Base-by-base conservation (phyloP, 2,329 filamentous ascomycete species). In the Pseudophaeomoniella oleicola region DNA sequence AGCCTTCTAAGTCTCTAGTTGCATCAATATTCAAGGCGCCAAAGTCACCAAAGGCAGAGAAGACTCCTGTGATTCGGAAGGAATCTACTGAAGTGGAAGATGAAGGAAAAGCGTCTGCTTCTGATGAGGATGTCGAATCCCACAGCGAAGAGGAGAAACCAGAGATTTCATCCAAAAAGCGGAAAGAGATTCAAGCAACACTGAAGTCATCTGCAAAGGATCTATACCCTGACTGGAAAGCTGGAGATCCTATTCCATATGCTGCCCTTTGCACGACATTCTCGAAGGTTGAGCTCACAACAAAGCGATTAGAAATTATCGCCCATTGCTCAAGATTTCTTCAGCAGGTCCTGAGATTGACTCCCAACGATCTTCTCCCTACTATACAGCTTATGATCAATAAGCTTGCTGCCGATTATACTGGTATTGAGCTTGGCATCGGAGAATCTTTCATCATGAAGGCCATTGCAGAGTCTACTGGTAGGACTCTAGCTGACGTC, bases 371-470 rank as follows among this genome's bases (percentile, higher is more conserved):
- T 53, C 69, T 98, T 14, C 69, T 94, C 2, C 78, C 87, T 0
- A 94, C 85, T 0, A 78, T 96, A 16, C 69, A 94, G 43, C 73
- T 98, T 18, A 96, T 98, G 90, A 83, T 94, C 57, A 94, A 94
- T 62, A 96, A 96, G 57, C 74, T 98, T 16, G 90, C 90, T 2
- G 88, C 90, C 3, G 90, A 98, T 52, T 98, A 94, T 56, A 81
- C 87, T 31, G 90, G 90, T 14, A 87, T 98, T 43, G 90, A 98
- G 59, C 70, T 98, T 18, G 90, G 90, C n/a, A 98, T 98, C 48
- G 90, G 90, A 39, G 90, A 98, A 60, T 96, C 88, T 1, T 62
- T 98, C 17, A 94, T 98, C 50, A 96, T 96, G 87, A 98, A 96
- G 57, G 84, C 90, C 4, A 93, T 98, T 51, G 88, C 88, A 9